Base-by-base conservation (phyloP, 208 protist genomes). In the Wallacemonas sp. region DNA sequence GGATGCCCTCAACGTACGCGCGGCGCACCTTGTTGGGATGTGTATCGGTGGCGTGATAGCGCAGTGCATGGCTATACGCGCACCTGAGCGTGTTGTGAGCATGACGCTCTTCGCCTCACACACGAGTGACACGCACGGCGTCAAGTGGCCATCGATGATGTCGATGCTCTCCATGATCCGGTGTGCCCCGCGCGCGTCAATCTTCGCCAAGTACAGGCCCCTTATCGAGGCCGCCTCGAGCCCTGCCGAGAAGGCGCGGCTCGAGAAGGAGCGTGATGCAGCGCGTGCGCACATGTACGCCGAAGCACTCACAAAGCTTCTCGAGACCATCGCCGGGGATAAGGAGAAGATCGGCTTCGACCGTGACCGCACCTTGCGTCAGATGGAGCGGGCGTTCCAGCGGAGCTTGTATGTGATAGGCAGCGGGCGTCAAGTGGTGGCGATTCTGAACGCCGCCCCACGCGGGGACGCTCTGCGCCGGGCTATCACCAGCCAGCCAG, bases 1-100 rank as follows among this genome's bases (percentile, higher is more conserved):
- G 15, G 65, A 74, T 22, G 72, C 39, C 2, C 70, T 95, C 30
- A 45, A 68, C 39, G 61, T 84, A 3, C 9, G 45, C 14, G 68
- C 42, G 12, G 76, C 79, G 31, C 85, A 95, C 59, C 42, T 95
- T 28, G 79, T 95, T 2, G 89, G 89, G 19, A 75, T 72, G 39
- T 92, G 74, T 4, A 66, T 91, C 70, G 89, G 89, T 30, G 89
- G 89, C 21, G 84, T 88, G 58, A 84, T 95, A 56, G 69, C 66
- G 1, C 85, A 92, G 72, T 66, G 65, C 59, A 76, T 95, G 62
- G 84, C 70, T 17, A 72, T 91, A 15, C 28, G 62, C 22, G 70
- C 77, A 31, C 81, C 84, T 0, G 51, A 78, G 39, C 72, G 80
- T 1, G 76, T 95, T 1, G 49, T 46, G 17, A 87, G 72, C 36